A percentile compares a stretch with the other conserved stretches of the same genome.
phyloP scores from a whole-genome alignment of 2,329 filamentous ascomycete species.

The Colletotrichum tanaceti region DNA sequence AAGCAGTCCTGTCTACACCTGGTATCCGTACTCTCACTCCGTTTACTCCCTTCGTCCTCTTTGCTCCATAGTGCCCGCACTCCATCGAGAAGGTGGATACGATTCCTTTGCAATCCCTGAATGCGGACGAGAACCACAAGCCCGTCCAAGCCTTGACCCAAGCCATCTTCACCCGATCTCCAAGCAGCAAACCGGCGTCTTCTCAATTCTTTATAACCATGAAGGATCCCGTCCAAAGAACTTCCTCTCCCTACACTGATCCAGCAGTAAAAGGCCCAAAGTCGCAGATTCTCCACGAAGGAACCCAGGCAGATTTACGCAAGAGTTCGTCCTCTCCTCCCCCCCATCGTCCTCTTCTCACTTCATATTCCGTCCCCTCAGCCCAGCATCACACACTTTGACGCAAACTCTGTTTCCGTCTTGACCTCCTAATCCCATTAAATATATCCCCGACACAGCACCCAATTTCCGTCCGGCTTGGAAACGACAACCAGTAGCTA shows the following conservation, averaged over 20 bases:
- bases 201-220: conserved; percentile 51
- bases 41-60: conserved; percentile 10
- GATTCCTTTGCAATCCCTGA: conserved; percentile 37
- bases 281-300: conserved; percentile 52
- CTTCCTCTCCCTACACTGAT: conserved; percentile 53
- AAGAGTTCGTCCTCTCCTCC: conserved; percentile 52
- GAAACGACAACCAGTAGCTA: conserved; percentile 25
- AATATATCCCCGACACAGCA: conserved; percentile 5
- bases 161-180: conserved; percentile 38
- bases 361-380: conserved; percentile 24
- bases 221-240: conserved; percentile 55
- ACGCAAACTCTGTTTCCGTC: conserved; percentile 42
- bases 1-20: conserved; percentile 34
- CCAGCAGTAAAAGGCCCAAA: conserved; percentile 54
- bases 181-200: conserved; percentile 14
- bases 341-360: conserved; percentile 1
- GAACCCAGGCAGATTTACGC: conserved; percentile 51
- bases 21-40: conserved; percentile 19
- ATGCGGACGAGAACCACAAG: conserved; percentile 40
- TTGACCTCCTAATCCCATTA: background rate
- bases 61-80: conserved; percentile 3
- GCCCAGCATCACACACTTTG: conserved; percentile 15
- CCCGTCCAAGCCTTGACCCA: conserved; percentile 35
- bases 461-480: background rate
- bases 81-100: conserved; percentile 29